A percentile compares a stretch with the other conserved stretches of the same genome.
phyloP scores from a whole-genome alignment of 2,329 filamentous ascomycete species.

The Neopestalotiopsis clavispora region DNA sequence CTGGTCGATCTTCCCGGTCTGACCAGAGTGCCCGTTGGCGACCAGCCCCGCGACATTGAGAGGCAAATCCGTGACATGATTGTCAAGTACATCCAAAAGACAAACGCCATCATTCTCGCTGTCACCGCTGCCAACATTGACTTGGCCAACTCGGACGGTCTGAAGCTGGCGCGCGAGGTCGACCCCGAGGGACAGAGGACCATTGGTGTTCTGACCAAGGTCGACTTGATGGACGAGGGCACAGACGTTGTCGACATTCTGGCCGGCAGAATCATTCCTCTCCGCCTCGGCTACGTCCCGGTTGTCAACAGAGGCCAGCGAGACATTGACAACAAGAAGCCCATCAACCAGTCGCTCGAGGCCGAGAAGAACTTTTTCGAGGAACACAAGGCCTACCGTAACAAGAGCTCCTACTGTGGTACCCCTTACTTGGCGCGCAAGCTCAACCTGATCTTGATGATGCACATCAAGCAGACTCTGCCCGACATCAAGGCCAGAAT shows the following conservation, averaged over 20 bases:
- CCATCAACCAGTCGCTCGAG: slow-evolving; percentile 88
- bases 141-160: slow-evolving; percentile 96
- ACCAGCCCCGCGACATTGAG: slow-evolving; percentile 96
- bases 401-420: slow-evolving; percentile 98
- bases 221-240: slow-evolving; percentile 98
- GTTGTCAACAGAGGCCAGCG: slow-evolving; percentile 98
- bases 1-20: slow-evolving; percentile 95
- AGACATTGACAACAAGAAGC: slow-evolving; percentile 98
- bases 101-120: slow-evolving; percentile 96
- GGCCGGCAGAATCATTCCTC: slow-evolving; percentile 93
- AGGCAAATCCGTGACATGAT: slow-evolving; percentile 98
- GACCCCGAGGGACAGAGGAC: slow-evolving; percentile 97
- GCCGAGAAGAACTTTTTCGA: slow-evolving; percentile 97
- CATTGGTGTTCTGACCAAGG: slow-evolving; percentile 97
- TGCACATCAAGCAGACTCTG: slow-evolving; percentile 99
- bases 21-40: slow-evolving; percentile 95
- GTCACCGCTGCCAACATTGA: slow-evolving; percentile 97
- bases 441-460: slow-evolving; percentile 98
- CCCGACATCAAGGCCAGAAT: slow-evolving; percentile 99
- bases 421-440: slow-evolving; percentile 96
- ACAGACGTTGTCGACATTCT: slow-evolving; percentile 99
- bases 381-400: slow-evolving; percentile 96
- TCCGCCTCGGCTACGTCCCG: slow-evolving; percentile 93
- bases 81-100: slow-evolving; percentile 96
- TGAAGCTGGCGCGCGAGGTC: slow-evolving; percentile 95